Evolutionary conservation across 1,284 basidiomycete species (phyloP), one percentile per base, ranked within the genome.

Genomic region (Ganoderma boninense): DNA sequence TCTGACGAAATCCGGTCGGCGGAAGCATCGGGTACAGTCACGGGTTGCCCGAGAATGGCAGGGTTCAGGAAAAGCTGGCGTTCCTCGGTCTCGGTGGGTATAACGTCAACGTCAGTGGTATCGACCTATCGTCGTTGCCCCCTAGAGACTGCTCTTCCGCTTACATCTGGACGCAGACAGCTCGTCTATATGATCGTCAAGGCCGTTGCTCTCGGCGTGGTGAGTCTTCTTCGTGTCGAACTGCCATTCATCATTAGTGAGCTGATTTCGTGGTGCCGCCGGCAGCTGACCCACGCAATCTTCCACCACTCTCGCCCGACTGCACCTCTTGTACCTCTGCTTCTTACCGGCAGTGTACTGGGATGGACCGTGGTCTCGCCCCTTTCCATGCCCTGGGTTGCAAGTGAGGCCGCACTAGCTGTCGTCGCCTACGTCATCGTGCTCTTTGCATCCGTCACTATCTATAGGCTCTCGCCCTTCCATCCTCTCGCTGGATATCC

Each of bases 21-120:
- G 49, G 49, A 26, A 54, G 49, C 23, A 54, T 54, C 49, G 49
- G 49, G 49, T 13, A 54, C 49, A 54, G 49, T 54, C 49, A 54
- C 29, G 23, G 23, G 23, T 13, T 2, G 13, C 4, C 49, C 49
- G 11, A 54, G n/a, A 54, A 26, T 26, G 49, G 49, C 23, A 20
- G 23, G 11, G 23, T 13, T 26, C 49, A 52, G 23, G 49, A 54
- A 54, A 26, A 54, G 49, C 49, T 54, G 23, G 23, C 49, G 49
- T 16, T 2, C 5, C 23, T 54, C 49, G 23, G 49, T 14, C 14
- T 54, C 49, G 23, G 49, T 54, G 49, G 14, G 49, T 54, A 54
- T 54, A 54, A 54, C 23, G 23, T 54, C 23, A 23, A 10, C 5
- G 10, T 5, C 5, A 1, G 23, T 13, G 4, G 4, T 13, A 49